These are phyloP conservation scores for Aspergillus fijiensis DNA, from an alignment of 2,329 filamentous ascomycete species.

Conservation along the genomic window DNA sequence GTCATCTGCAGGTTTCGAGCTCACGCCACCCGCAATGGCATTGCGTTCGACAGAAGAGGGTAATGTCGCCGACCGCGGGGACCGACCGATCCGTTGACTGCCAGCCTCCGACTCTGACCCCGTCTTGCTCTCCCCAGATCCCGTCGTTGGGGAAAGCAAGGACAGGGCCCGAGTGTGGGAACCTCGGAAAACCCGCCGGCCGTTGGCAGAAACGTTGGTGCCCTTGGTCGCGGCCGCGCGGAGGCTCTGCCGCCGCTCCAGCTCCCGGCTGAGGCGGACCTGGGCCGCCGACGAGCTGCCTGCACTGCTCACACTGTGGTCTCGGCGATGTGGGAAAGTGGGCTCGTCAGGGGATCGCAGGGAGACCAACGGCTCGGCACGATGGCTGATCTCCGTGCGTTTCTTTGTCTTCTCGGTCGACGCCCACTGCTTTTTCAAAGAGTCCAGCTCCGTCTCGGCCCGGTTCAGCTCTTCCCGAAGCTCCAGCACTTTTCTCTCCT, in stretches of 20 bases:
- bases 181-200: slow-evolving; percentile 66
- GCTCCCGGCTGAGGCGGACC: slow-evolving; percentile 54
- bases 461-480: slow-evolving; percentile 83
- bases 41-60: slow-evolving; percentile 42
- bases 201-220: slow-evolving; percentile 37
- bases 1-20: slow-evolving; percentile 33
- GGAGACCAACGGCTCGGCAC: slow-evolving; percentile 59
- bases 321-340: slow-evolving; percentile 20
- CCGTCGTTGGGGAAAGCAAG: slow-evolving; percentile 65
- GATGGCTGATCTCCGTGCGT: slow-evolving; percentile 62
- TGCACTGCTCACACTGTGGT: slow-evolving; percentile 29
- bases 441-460: slow-evolving; percentile 73
- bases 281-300: slow-evolving; percentile 28
- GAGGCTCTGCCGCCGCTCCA: slow-evolving; percentile 71
- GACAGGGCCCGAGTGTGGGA: slow-evolving; percentile 70
- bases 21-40: slow-evolving; percentile 19
- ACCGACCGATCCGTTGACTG: slow-evolving; percentile 33
- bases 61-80: slow-evolving; percentile 43
- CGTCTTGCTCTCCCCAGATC: slow-evolving; percentile 20
- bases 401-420: slow-evolving; percentile 74
- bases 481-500: slow-evolving; percentile 88
- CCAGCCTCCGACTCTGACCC: slow-evolving; percentile 17
- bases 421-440: slow-evolving; percentile 81
- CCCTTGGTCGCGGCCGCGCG: slow-evolving; percentile 48
- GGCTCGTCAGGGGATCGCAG: slow-evolving; percentile 44